Percentiles rank a stretch among this genome's conserved stretches.
phyloP scores from a whole-genome alignment of 805 yeast genomes.

The Candida nonsorbophila region DNA sequence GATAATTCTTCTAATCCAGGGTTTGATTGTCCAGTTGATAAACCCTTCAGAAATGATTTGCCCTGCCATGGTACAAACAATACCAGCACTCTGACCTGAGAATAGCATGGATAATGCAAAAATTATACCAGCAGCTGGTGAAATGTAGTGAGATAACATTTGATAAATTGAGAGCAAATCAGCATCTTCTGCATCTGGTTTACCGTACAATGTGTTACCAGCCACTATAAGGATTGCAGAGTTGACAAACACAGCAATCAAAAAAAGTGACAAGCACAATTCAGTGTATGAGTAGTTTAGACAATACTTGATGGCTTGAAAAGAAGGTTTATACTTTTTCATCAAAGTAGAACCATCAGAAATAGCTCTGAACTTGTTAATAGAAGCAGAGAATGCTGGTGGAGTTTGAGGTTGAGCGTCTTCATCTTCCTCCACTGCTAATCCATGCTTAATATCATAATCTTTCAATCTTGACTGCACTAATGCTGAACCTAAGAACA shows the following conservation, averaged over 20 bases:
- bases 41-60: slow-evolving; percentile 43
- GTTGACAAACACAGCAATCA: slow-evolving; percentile 90
- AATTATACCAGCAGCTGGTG: slow-evolving; percentile 40
- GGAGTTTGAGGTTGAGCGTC: background rate
- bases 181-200: slow-evolving; percentile 43
- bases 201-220: slow-evolving; percentile 34
- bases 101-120: slow-evolving; percentile 43
- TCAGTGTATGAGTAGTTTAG: slow-evolving; percentile 80
- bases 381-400: slow-evolving; percentile 9
- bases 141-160: slow-evolving; percentile 38
- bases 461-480: slow-evolving; percentile 41
- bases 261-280: slow-evolving; percentile 70
- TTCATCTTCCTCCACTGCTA: background rate
- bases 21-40: slow-evolving; percentile 38
- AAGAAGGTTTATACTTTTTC: slow-evolving; percentile 59
- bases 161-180: slow-evolving; percentile 40
- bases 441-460: slow-evolving; percentile 31
- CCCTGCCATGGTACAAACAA: slow-evolving; percentile 46
- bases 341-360: slow-evolving; percentile 8
- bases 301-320: slow-evolving; percentile 74
- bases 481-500: slow-evolving; percentile 39
- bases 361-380: slow-evolving; percentile 11
- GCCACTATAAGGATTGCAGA: slow-evolving; percentile 61
- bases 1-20: slow-evolving; percentile 39
- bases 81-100: slow-evolving; percentile 44